These are phyloP conservation scores for Nephelium lappaceum DNA, from an alignment of 345 rosid genomes.

Conservation along the genomic window DNA sequence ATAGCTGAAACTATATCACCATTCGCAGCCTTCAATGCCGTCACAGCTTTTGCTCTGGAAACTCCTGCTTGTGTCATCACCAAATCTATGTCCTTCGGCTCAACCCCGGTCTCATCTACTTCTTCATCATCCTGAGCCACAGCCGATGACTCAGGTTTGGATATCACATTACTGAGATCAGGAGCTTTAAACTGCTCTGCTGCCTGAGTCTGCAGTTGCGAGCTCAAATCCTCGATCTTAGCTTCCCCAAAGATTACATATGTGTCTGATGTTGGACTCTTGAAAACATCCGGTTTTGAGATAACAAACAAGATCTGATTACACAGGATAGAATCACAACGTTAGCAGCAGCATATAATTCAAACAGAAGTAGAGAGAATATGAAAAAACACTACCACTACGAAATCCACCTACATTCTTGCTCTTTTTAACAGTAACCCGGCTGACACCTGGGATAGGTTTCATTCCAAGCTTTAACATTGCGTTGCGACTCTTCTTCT, in stretches of 20 bases:
- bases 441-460: conserved; percentile 74
- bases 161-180: conserved; percentile 51
- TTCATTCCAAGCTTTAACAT: conserved; percentile 94
- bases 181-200: conserved; percentile 88
- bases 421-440: conserved; percentile 82
- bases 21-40: conserved; percentile 69
- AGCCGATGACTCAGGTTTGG: conserved; percentile 70
- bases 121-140: conserved; percentile 77
- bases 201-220: conserved; percentile 83
- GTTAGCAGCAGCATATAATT: neutral
- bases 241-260: conserved; percentile 87
- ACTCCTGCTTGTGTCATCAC: conserved; percentile 97
- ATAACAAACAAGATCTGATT: conserved; percentile 75
- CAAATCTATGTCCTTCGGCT: conserved; percentile 85
- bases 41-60: conserved; percentile 67
- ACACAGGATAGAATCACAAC: neutral
- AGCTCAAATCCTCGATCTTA: conserved; percentile 87
- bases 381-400: neutral
- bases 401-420: conserved; percentile 60
- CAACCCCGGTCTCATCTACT: conserved; percentile 81
- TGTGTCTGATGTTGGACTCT: conserved; percentile 85
- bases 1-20: conserved; percentile 90
- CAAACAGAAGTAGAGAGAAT: neutral
- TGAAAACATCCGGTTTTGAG: conserved; percentile 88
- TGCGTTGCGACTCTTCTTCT: conserved; percentile 87